These are phyloP conservation scores for Alternaria hordeiaustralica DNA, from an alignment of 2,329 filamentous ascomycete species.

Conservation along the genomic window DNA sequence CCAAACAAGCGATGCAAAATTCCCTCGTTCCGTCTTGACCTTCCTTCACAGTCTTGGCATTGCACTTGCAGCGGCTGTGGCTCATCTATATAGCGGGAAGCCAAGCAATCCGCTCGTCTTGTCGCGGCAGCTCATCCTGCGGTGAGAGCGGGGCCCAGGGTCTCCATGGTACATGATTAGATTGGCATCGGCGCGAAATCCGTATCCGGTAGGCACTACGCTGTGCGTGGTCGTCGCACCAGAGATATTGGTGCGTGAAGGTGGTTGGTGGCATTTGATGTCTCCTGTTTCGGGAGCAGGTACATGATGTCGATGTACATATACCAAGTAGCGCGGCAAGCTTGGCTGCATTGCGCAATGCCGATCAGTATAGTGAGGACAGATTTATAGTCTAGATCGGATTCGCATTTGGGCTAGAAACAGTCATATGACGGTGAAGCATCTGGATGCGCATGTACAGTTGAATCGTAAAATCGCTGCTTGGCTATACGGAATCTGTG, in stretches of 20 bases:
- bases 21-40: conserved; percentile 15
- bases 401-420: background rate
- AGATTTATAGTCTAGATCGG: background rate
- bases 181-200: background rate
- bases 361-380: conserved; percentile 13
- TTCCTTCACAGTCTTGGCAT: conserved; percentile 14
- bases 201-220: background rate
- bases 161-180: background rate
- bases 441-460: background rate
- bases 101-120: conserved; percentile 24
- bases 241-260: background rate
- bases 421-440: background rate
- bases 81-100: conserved; percentile 15
- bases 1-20: conserved; percentile 19
- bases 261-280: background rate
- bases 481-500: background rate
- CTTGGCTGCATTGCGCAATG: conserved; percentile 17
- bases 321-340: conserved; percentile 7
- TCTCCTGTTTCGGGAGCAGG: background rate
- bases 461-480: background rate
- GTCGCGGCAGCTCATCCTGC: conserved; percentile 4
- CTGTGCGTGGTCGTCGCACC: background rate
- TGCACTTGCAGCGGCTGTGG: conserved; percentile 8
- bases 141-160: background rate
- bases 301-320: conserved; percentile 12